Percentiles rank a stretch among this genome's conserved stretches.
phyloP scores from a whole-genome alignment of 2,329 filamentous ascomycete species.

The Nothophoma quercina region DNA sequence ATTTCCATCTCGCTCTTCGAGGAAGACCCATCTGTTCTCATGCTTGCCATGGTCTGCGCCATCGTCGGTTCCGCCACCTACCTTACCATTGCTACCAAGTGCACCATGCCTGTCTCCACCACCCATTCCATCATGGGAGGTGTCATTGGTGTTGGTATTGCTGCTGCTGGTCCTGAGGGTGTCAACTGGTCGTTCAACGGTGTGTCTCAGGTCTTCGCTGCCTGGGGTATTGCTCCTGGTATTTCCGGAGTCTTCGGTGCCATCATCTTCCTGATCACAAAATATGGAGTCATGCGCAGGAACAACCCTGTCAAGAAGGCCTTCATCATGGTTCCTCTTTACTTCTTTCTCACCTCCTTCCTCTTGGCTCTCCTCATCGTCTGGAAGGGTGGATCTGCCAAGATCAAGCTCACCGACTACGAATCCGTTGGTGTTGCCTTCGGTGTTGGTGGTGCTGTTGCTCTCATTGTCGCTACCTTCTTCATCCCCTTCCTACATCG shows the following conservation, averaged over 20 bases:
- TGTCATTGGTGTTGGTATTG: slow-evolving; percentile 55
- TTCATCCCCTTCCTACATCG: slow-evolving; percentile 68
- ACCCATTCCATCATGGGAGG: slow-evolving; percentile 58
- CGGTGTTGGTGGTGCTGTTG: slow-evolving; percentile 60
- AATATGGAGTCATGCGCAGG: slow-evolving; percentile 64
- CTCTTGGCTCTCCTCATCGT: slow-evolving; percentile 58
- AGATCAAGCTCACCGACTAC: slow-evolving; percentile 57
- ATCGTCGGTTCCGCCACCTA: slow-evolving; percentile 61
- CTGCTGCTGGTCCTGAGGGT: slow-evolving; percentile 61
- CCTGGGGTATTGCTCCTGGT: slow-evolving; percentile 67
- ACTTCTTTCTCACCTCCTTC: slow-evolving; percentile 64
- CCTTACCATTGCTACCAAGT: slow-evolving; percentile 60
- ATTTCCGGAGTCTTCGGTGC: slow-evolving; percentile 63
- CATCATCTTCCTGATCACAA: slow-evolving; percentile 64
- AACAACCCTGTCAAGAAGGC: slow-evolving; percentile 62
- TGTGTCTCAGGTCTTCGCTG: slow-evolving; percentile 65
- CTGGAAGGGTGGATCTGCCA: slow-evolving; percentile 55
- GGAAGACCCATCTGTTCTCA: slow-evolving; percentile 56
- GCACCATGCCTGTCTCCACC: slow-evolving; percentile 63
- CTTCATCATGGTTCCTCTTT: slow-evolving; percentile 59
- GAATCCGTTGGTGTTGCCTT: slow-evolving; percentile 64
- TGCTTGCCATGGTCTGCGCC: slow-evolving; percentile 64
- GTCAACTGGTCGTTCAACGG: slow-evolving; percentile 66
- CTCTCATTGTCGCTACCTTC: slow-evolving; percentile 60
- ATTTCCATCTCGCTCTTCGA: slow-evolving; percentile 56